phyloP scores from a whole-genome alignment of 106 monocot genomes.

The Vanilla planifolia region DNA sequence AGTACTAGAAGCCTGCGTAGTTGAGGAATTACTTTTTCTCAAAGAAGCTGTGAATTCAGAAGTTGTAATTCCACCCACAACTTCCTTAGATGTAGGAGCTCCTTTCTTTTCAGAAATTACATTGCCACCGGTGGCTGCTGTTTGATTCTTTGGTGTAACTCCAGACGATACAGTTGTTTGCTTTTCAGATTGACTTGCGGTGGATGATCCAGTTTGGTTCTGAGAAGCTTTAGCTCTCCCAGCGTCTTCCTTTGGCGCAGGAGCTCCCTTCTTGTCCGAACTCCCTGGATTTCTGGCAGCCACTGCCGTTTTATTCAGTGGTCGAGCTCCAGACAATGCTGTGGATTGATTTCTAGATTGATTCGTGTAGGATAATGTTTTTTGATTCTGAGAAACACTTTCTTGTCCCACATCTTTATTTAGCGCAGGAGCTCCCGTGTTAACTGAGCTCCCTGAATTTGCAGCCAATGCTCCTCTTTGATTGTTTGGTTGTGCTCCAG shows the following conservation, averaged over 20 bases:
- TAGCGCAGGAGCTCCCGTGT: no score
- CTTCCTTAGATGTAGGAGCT: slow-evolving; percentile 1
- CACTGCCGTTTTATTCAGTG: neutral
- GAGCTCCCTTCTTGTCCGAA: neutral
- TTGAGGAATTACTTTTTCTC: neutral
- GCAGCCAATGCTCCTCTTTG: no score
- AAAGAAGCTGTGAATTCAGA: neutral
- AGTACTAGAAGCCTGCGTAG: neutral
- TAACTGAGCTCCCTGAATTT: no score
- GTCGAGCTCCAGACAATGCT: neutral
- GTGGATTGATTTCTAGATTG: neutral
- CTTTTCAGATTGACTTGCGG: neutral
- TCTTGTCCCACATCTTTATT: no score
- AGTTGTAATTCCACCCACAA: no score
- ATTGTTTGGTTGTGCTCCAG: no score
- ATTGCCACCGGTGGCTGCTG: neutral
- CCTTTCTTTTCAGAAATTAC: neutral
- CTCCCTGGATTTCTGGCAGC: neutral
- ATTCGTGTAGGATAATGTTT: neutral
- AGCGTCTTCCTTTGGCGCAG: no score
- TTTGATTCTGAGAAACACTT: no score
- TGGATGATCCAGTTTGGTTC: no score
- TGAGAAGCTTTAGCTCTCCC: no score
- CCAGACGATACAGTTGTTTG: neutral
- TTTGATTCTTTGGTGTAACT: neutral